Percentiles rank a stretch among this genome's conserved stretches.
These are phyloP conservation scores for Candida sanyaensis DNA, from an alignment of 1,139 yeast genomes.

Conservation along the genomic window DNA sequence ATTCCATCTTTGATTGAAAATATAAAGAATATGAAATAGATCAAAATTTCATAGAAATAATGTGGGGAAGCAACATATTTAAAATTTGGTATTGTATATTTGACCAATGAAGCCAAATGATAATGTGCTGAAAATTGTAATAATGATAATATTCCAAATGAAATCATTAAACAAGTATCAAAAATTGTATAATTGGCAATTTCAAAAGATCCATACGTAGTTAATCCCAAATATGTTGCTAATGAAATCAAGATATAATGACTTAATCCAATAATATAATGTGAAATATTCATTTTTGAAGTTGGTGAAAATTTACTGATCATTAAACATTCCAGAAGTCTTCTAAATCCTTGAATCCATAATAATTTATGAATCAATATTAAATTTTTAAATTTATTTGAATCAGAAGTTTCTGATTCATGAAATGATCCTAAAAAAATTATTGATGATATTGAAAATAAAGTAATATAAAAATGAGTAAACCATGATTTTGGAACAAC, in stretches of 20 bases:
- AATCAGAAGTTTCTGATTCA: slow-evolving; percentile 6
- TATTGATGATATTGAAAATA: slow-evolving; percentile 17
- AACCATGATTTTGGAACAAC: slow-evolving; percentile 55
- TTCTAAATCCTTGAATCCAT: slow-evolving; percentile 60
- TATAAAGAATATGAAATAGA: slow-evolving; percentile 48
- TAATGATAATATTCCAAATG: slow-evolving; percentile 46
- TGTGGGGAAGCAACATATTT: slow-evolving; percentile 69
- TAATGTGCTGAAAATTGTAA: slow-evolving; percentile 63
- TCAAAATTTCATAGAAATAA: slow-evolving; percentile 70
- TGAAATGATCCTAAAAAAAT: slow-evolving; percentile 9
- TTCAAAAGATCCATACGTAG: slow-evolving; percentile 11
- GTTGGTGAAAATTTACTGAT: slow-evolving; percentile 48
- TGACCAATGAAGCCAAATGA: slow-evolving; percentile 58
- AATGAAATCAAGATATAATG: slow-evolving; percentile 53
- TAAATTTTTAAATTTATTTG: slow-evolving; percentile 17
- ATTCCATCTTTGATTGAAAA: slow-evolving; percentile 18
- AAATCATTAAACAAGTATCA: slow-evolving; percentile 19
- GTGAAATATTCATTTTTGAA: slow-evolving; percentile 71
- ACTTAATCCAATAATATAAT: slow-evolving; percentile 71
- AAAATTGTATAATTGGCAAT: slow-evolving; percentile 11
- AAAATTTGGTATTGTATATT: slow-evolving; percentile 64
- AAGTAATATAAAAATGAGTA: slow-evolving; percentile 46
- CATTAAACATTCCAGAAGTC: slow-evolving; percentile 60
- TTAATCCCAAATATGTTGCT: slow-evolving; percentile 20
- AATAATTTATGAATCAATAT: slow-evolving; percentile 20